Conservation (phyloP, 2,329 filamentous ascomycete genomes). For the Pleurostoma richardsiae region DNA sequence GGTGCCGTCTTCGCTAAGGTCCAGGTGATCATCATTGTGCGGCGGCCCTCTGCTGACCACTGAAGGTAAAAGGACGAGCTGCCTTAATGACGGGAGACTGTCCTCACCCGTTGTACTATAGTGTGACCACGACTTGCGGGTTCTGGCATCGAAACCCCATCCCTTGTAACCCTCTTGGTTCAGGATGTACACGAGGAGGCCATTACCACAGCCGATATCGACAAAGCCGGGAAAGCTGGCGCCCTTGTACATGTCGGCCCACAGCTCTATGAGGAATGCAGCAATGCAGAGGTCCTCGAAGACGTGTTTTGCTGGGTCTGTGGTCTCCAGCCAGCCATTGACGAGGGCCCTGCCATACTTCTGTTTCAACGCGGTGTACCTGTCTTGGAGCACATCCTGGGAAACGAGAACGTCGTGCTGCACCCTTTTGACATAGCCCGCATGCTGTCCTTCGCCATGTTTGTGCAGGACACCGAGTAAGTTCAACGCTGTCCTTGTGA, state of each 20-base stretch:
- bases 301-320: slow-evolving; percentile 85
- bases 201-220: slow-evolving; percentile 94
- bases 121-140: slow-evolving; percentile 75
- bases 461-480: slow-evolving; percentile 67
- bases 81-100: slow-evolving; percentile 29
- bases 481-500: slow-evolving; percentile 63
- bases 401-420: slow-evolving; percentile 79
- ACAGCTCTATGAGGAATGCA: slow-evolving; percentile 88
- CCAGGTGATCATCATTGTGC: slow-evolving; percentile 9
- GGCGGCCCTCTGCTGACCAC: slow-evolving; percentile 20
- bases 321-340: slow-evolving; percentile 76
- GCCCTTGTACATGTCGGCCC: slow-evolving; percentile 72
- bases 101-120: slow-evolving; percentile 43
- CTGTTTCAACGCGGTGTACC: slow-evolving; percentile 73
- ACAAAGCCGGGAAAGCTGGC: slow-evolving; percentile 77
- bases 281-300: slow-evolving; percentile 92
- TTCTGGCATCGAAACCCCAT: slow-evolving; percentile 89
- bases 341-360: slow-evolving; percentile 71
- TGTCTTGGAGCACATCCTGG: slow-evolving; percentile 73
- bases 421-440: slow-evolving; percentile 74
- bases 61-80: slow-evolving; percentile 44
- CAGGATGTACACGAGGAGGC: slow-evolving; percentile 80
- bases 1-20: slow-evolving; percentile 18
- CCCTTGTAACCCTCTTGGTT: slow-evolving; percentile 75
- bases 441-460: slow-evolving; percentile 60